Evolutionary conservation across 2,329 filamentous ascomycete species (phyloP).

Genomic region (Hypomyces perniciosus): DNA sequence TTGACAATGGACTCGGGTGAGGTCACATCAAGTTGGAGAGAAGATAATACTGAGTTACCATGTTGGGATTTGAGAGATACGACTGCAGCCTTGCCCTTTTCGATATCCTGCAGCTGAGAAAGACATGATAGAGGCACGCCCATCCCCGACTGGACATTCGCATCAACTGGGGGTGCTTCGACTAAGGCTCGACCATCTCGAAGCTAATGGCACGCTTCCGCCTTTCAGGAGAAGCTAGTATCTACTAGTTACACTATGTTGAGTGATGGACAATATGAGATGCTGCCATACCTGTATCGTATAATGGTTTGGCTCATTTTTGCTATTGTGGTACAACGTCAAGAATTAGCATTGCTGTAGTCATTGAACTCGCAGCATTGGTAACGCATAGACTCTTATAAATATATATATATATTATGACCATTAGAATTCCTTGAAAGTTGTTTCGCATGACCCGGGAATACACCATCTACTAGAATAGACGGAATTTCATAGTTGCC

Average conservation of each 20-base stretch:
- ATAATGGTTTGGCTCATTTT: too few species aligned
- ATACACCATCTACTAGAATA: too few species aligned
- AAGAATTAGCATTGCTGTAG: too few species aligned
- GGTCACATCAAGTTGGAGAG: slow-evolving; percentile 20
- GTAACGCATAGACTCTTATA: too few species aligned
- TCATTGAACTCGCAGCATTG: too few species aligned
- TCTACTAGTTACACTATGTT: neutral
- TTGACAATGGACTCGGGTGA: slow-evolving; percentile 18
- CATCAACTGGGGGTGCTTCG: slow-evolving; percentile 23
- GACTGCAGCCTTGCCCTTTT: slow-evolving; percentile 38
- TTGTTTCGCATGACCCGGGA: neutral
- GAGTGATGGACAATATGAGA: neutral
- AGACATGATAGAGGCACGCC: slow-evolving; percentile 29
- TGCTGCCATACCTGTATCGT: too few species aligned
- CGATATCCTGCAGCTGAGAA: slow-evolving; percentile 29
- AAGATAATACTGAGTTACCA: slow-evolving; percentile 50
- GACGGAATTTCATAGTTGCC: too few species aligned
- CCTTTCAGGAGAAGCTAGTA: slow-evolving; percentile 17
- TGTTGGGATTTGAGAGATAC: slow-evolving; percentile 50
- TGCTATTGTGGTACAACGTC: too few species aligned
- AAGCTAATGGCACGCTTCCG: slow-evolving; percentile 42
- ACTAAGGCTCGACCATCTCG: slow-evolving; percentile 31
- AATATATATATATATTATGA: too few species aligned
- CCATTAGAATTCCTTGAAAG: neutral
- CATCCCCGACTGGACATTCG: neutral